Conservation (phyloP, 2,329 filamentous ascomycete genomes). For the Colletotrichum lentis region DNA sequence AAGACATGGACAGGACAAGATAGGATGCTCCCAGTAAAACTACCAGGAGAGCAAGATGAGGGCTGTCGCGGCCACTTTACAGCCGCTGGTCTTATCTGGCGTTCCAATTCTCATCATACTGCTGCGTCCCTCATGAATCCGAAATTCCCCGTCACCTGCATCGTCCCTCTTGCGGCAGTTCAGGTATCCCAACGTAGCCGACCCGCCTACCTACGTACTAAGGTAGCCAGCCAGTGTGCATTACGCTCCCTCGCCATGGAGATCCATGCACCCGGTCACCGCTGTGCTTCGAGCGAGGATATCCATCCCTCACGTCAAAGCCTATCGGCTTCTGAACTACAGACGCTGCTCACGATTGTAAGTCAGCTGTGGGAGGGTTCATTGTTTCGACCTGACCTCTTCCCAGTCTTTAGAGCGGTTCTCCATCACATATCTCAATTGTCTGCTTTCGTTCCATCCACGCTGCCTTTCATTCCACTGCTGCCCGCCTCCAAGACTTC, state of each 20-base stretch:
- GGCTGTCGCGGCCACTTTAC: not conserved
- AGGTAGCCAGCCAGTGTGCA: not conserved
- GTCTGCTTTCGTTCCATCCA: not conserved
- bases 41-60: not conserved
- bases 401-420: not conserved
- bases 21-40: not conserved
- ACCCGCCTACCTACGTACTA: not conserved
- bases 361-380: not conserved
- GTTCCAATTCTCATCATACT: not conserved
- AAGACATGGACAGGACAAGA: not conserved
- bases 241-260: constrained; percentile 4
- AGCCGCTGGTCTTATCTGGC: not conserved
- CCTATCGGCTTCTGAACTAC: not conserved
- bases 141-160: not conserved
- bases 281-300: not conserved
- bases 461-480: not conserved
- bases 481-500: not conserved
- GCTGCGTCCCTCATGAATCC: not conserved
- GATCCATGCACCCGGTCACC: not conserved
- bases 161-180: not conserved
- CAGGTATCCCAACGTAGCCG: not conserved
- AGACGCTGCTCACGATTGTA: constrained; percentile 1
- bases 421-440: not conserved
- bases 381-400: not conserved
- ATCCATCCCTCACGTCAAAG: not conserved